Evolutionary conservation across 352 stramenopile genomes (phyloP), one percentile per base, ranked within the genome.

Genomic region (Phytophthora uliginosa): DNA sequence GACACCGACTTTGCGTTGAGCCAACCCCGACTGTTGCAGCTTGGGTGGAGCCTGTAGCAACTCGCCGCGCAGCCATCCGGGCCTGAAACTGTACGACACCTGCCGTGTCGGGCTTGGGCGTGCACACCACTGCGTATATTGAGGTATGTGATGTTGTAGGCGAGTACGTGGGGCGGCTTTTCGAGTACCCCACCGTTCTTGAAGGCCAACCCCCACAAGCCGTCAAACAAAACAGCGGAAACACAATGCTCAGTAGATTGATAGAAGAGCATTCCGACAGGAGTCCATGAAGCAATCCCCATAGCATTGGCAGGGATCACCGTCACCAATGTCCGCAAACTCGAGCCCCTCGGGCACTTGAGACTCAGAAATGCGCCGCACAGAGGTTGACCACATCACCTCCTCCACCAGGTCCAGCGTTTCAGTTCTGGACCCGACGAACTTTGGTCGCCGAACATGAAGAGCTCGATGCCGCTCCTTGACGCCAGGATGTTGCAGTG

Each of bases 191-290:
- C 10, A 7, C 17, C 20, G 34, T 51, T n/a, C 2, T 51, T 22
- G 42, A 51, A 22, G 42, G 42, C 9, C 54, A 61, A 13, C 54
- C 54, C 3, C 2, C 1, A 0, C 33, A 61, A 9, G 54, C 54
- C 18, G 6, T 36, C 7, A 61, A 61, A 4, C 34, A 51, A 12
- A 51, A 61, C n/a, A 61, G 54, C 34, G 54, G 34, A 3, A 51
- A 51, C n/a, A 61, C 34, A 0, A 61, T 61, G 54, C 34, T 50
- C 34, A 42, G 9, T 42, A 42, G n/a, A n/a, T n/a, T n/a, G n/a
- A n/a, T n/a, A n/a, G n/a, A n/a, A n/a, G n/a, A n/a, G n/a, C n/a
- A n/a, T n/a, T n/a, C n/a, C n/a, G n/a, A n/a, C n/a, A n/a, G n/a
- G n/a, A n/a, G n/a, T n/a, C n/a, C n/a, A n/a, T n/a, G n/a, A n/a